Conservation (phyloP, 139 green algal species). For the Volvox africanus region DNA sequence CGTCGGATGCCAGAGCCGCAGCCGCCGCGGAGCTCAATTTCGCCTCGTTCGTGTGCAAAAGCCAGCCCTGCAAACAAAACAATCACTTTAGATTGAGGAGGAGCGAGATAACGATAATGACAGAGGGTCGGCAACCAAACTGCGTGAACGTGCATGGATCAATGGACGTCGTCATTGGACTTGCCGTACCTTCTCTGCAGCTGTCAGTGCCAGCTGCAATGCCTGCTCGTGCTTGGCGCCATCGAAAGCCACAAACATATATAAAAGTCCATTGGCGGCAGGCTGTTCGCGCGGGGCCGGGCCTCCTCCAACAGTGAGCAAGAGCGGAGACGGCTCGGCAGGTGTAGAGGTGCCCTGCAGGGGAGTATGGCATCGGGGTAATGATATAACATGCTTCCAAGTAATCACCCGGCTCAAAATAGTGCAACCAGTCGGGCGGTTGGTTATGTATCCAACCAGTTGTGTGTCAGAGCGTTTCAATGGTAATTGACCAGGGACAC, state of each 20-base stretch:
- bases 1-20: slow-evolving; percentile 1
- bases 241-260: slow-evolving; percentile 26
- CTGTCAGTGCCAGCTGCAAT: neutral
- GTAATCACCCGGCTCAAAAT: neutral
- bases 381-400: no score
- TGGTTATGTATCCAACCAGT: neutral
- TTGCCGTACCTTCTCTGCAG: neutral
- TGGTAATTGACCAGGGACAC: neutral
- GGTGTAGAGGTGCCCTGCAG: neutral
- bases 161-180: neutral
- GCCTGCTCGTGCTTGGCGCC: neutral
- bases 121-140: neutral
- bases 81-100: no score
- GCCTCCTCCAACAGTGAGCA: neutral
- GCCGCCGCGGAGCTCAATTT: neutral
- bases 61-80: slow-evolving; percentile 17
- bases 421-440: neutral
- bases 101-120: neutral
- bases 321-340: neutral
- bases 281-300: neutral
- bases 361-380: neutral
- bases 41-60: slow-evolving; percentile 22
- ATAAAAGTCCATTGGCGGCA: neutral
- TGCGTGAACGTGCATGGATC: neutral
- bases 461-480: neutral